Evolutionary conservation across 352 stramenopile genomes (phyloP).

Genomic region (Pythium scleroteichum): DNA sequence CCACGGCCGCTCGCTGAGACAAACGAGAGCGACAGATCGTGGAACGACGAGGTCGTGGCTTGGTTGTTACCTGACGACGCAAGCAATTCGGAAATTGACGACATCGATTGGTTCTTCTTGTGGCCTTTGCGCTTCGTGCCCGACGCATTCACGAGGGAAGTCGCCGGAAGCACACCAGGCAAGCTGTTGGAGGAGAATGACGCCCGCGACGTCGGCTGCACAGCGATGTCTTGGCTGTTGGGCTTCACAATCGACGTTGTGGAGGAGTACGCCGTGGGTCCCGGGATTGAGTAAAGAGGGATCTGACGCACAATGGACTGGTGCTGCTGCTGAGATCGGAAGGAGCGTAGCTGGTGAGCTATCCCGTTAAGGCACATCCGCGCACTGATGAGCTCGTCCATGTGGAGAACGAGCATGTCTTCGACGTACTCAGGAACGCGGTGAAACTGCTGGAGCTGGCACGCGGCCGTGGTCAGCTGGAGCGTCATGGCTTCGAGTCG

Average conservation of each 20-base stretch:
- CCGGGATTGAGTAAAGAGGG: slow-evolving; percentile 26
- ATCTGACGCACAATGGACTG: slow-evolving; percentile 30
- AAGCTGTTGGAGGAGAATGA: slow-evolving; percentile 35
- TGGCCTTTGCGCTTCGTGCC: slow-evolving; percentile 66
- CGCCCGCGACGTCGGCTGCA: slow-evolving; percentile 1
- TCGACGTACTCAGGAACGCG: slow-evolving; percentile 74
- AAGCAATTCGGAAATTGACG: slow-evolving; percentile 83
- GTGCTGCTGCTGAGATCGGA: slow-evolving; percentile 54
- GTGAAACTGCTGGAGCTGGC: slow-evolving; percentile 82
- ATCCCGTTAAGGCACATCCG: slow-evolving; percentile 75
- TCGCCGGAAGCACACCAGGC: slow-evolving; percentile 35
- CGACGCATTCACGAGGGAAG: slow-evolving; percentile 29
- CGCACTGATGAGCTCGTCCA: slow-evolving; percentile 77
- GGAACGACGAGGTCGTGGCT: slow-evolving; percentile 52
- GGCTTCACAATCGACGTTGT: slow-evolving; percentile 12
- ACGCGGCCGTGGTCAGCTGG: slow-evolving; percentile 68
- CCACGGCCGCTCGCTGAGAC: slow-evolving; percentile 29
- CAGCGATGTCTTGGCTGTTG: slow-evolving; percentile 2
- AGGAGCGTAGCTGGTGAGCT: slow-evolving; percentile 68
- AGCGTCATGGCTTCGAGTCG: slow-evolving; percentile 68
- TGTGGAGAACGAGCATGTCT: slow-evolving; percentile 58
- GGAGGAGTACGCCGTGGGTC: slow-evolving; percentile 29
- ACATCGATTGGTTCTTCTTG: slow-evolving; percentile 91
- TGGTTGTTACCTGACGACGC: slow-evolving; percentile 31
- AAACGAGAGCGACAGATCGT: slow-evolving; percentile 52